Conservation (phyloP, 1,139 yeast genomes). For the Blastobotrys ciferrii region DNA sequence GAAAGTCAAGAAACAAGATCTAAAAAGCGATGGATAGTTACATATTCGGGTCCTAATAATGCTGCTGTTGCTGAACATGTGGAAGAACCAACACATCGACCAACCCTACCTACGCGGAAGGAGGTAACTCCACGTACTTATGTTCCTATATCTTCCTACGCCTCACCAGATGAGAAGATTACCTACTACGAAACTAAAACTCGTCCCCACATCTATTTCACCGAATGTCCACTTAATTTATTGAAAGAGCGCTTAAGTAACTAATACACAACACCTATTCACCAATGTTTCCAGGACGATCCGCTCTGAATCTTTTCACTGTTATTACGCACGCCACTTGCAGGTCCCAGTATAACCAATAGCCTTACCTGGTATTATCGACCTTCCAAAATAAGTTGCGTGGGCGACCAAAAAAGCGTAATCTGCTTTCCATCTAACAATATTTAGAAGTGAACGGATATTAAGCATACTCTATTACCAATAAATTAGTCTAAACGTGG, state of each 20-base stretch:
- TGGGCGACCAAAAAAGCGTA: too few relatives aligned
- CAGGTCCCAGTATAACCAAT: too few relatives aligned
- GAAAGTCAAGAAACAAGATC: background rate
- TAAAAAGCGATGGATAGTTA: conserved; percentile 1
- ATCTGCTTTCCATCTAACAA: background rate
- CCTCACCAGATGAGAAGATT: background rate
- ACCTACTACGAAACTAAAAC: background rate
- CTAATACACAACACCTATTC: background rate
- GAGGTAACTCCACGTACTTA: too few relatives aligned
- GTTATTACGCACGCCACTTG: too few relatives aligned
- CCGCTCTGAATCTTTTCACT: too few relatives aligned
- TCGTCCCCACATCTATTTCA: background rate
- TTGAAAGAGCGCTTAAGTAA: conserved; percentile 3
- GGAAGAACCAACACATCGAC: background rate
- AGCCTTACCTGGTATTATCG: background rate
- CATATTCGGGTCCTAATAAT: conserved; percentile 2
- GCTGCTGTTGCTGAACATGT: background rate
- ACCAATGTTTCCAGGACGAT: too few relatives aligned
- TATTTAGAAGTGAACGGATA: background rate
- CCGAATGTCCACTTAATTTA: background rate
- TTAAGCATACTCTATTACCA: background rate
- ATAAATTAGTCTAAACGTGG: background rate
- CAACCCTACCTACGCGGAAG: background rate
- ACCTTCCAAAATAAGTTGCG: background rate
- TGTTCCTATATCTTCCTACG: background rate